Percentiles rank a stretch among this genome's conserved stretches.
phyloP scores from a whole-genome alignment of 225 moss, liverwort and hornwort species.

The Bryum argenteum region DNA sequence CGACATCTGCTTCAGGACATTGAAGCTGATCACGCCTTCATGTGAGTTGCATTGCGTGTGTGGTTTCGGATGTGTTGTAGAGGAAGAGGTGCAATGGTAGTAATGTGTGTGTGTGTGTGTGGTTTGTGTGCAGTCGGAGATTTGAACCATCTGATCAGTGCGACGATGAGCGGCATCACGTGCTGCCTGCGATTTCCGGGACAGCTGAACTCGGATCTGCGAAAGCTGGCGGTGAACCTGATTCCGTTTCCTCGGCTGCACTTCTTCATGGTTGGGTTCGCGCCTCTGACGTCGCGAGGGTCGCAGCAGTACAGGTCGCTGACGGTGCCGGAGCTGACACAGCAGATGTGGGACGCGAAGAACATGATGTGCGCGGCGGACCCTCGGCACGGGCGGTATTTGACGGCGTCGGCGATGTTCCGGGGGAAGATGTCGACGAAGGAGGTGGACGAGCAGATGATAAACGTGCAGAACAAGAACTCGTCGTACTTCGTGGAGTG shows the following conservation, averaged over 20 bases:
- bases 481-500: slow-evolving; percentile 69
- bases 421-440: slow-evolving; percentile 61
- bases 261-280: slow-evolving; percentile 60
- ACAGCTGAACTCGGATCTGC: slow-evolving; percentile 55
- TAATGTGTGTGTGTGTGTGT: too few species aligned
- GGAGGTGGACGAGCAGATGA: slow-evolving; percentile 69
- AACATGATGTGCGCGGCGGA: slow-evolving; percentile 70
- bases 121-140: slow-evolving; percentile 42
- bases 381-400: slow-evolving; percentile 52
- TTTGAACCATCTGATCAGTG: slow-evolving; percentile 49
- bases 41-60: slow-evolving; percentile 20
- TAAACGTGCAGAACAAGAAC: slow-evolving; percentile 67
- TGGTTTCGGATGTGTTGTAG: too few species aligned
- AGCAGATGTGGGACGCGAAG: slow-evolving; percentile 69
- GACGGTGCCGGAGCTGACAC: slow-evolving; percentile 55
- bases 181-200: slow-evolving; percentile 56
- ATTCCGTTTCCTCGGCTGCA: slow-evolving; percentile 54
- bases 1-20: slow-evolving; percentile 48
- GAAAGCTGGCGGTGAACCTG: slow-evolving; percentile 57
- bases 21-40: slow-evolving; percentile 45
- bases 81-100: too few species aligned
- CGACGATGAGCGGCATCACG: slow-evolving; percentile 56
- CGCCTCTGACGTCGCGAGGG: slow-evolving; percentile 51
- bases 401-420: slow-evolving; percentile 61
- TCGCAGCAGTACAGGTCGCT: slow-evolving; percentile 55